phyloP scores from a whole-genome alignment of 345 rosid species.

The Eucalyptus viminalis region DNA sequence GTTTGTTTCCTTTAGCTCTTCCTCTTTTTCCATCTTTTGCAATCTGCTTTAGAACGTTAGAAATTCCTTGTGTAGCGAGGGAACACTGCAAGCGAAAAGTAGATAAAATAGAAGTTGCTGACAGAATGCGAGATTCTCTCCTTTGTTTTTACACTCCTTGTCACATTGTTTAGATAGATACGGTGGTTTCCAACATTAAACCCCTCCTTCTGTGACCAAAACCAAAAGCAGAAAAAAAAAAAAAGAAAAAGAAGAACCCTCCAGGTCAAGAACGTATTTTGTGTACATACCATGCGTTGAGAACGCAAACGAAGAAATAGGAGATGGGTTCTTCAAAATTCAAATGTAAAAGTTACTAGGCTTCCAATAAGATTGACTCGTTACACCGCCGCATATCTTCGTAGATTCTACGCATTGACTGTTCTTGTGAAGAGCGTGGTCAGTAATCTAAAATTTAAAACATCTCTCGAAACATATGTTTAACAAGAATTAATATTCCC shows the following conservation, averaged over 20 bases:
- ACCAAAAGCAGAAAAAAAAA: not conserved
- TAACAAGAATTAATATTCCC: not conserved
- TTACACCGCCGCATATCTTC: not conserved
- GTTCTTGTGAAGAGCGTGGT: not conserved
- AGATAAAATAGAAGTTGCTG: not conserved
- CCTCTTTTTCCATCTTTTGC: not conserved
- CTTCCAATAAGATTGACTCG: not conserved
- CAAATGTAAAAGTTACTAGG: not conserved
- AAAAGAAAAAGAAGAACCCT: not conserved
- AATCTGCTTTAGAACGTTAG: not conserved
- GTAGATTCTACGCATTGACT: not conserved
- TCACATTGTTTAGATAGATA: not conserved
- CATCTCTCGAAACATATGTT: not conserved
- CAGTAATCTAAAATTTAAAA: not conserved
- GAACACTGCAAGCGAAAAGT: not conserved
- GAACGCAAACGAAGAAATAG: not conserved
- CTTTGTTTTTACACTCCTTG: slow-evolving; percentile 2
- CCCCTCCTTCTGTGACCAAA: not conserved
- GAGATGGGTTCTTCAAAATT: not conserved
- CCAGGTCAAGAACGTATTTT: not conserved
- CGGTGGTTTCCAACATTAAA: not conserved
- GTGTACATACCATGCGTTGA: not conserved
- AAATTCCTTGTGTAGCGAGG: not conserved
- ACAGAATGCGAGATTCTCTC: not conserved
- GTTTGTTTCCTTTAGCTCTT: not conserved